A percentile compares a stretch with the other conserved stretches of the same genome.
phyloP scores from a whole-genome alignment of 768 basidiomycete species.

The Scleroderma citrinum region DNA sequence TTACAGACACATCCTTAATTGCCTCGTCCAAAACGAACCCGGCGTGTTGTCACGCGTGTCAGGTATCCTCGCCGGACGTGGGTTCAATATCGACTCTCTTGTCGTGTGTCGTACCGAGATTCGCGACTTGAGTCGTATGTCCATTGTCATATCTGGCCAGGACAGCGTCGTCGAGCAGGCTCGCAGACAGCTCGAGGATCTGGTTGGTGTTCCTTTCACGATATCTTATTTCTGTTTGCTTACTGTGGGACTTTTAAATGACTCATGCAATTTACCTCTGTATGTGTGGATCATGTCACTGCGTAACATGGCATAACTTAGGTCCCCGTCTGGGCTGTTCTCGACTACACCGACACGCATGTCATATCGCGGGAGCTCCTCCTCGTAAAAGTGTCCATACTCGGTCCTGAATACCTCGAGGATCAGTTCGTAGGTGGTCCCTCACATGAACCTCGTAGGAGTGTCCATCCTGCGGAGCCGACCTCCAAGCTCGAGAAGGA shows the following conservation, averaged over 20 bases:
- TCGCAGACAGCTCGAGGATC: conserved; percentile 89
- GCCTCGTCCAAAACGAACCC: conserved; percentile 98
- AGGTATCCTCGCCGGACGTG: conserved; percentile 92
- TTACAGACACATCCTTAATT: conserved; percentile 88
- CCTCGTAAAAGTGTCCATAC: conserved; percentile 93
- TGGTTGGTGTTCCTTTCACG: conserved; percentile 54
- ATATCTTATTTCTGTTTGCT: neutral
- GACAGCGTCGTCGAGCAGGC: conserved; percentile 98
- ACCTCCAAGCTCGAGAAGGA: conserved; percentile 65
- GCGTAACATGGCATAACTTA: conserved; percentile 27
- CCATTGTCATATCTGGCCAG: conserved; percentile 92
- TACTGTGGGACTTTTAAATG: neutral
- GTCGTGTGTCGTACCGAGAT: conserved; percentile 98
- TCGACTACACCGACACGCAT: conserved; percentile 93
- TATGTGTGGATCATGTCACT: neutral
- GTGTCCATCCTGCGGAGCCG: conserved; percentile 16
- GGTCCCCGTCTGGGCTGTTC: conserved; percentile 99
- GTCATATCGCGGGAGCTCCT: conserved; percentile 91
- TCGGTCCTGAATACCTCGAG: conserved; percentile 95
- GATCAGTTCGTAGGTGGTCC: conserved; percentile 85
- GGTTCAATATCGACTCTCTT: conserved; percentile 98
- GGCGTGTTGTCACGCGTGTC: conserved; percentile 98
- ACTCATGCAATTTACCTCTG: neutral
- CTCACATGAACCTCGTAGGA: conserved; percentile 66
- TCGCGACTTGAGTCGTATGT: conserved; percentile 95